A percentile compares a stretch with the other conserved stretches of the same genome.
Evolutionary conservation across 2,329 filamentous ascomycete species (phyloP).

Genomic region (Drechslerella dactyloides): DNA sequence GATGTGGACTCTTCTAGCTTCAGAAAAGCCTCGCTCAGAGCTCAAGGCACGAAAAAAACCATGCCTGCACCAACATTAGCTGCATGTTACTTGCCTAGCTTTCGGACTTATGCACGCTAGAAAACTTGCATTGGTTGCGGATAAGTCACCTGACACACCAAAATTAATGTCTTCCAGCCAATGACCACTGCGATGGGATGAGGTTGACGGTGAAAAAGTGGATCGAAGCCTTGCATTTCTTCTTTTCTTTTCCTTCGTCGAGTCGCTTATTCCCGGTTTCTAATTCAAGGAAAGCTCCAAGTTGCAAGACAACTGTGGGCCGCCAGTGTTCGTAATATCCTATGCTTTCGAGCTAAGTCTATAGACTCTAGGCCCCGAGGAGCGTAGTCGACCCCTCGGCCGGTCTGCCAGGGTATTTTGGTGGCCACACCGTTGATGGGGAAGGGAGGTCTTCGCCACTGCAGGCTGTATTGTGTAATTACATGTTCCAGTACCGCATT

Average conservation of each 20-base stretch:
- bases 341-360: slow-evolving; percentile 18
- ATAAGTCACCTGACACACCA: slow-evolving; percentile 50
- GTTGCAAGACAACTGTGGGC: slow-evolving; percentile 24
- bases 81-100: slow-evolving; percentile 48
- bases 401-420: slow-evolving; percentile 16
- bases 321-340: slow-evolving; percentile 22
- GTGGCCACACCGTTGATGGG: neutral
- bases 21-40: slow-evolving; percentile 40
- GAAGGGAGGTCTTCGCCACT: slow-evolving; percentile 5
- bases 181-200: slow-evolving; percentile 48
- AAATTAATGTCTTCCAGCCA: slow-evolving; percentile 42
- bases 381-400: slow-evolving; percentile 21
- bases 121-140: slow-evolving; percentile 31
- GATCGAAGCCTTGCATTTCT: slow-evolving; percentile 46
- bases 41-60: slow-evolving; percentile 47
- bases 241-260: slow-evolving; percentile 47
- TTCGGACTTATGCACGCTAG: slow-evolving; percentile 44
- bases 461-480: neutral
- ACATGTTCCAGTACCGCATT: slow-evolving; percentile 6
- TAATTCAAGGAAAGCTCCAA: slow-evolving; percentile 49
- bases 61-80: slow-evolving; percentile 41
- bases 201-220: slow-evolving; percentile 43
- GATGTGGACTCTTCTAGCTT: slow-evolving; percentile 41
- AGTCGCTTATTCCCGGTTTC: slow-evolving; percentile 51
- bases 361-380: slow-evolving; percentile 31